Evolutionary conservation across 768 basidiomycete species (phyloP).

Genomic region (Lactarius tabidus): DNA sequence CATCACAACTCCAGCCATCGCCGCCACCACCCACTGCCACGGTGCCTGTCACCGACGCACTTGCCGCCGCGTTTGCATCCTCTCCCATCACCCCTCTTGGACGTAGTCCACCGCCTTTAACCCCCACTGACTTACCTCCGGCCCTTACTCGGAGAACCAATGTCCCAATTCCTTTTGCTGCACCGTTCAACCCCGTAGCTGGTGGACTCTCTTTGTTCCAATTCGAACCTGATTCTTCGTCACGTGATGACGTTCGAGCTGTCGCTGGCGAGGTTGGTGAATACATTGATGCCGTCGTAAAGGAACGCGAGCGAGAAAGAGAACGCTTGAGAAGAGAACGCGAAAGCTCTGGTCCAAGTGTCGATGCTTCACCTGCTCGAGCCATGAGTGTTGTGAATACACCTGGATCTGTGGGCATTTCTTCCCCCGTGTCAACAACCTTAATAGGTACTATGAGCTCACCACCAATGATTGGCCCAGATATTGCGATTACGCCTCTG

Average conservation of each 20-base stretch:
- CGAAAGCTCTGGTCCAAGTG: conserved; percentile 38
- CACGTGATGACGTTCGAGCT: conserved; percentile 39
- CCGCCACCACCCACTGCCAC: conserved; percentile 38
- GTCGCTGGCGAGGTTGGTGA: conserved; percentile 59
- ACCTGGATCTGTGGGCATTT: conserved; percentile 17
- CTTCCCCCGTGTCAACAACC: conserved; percentile 13
- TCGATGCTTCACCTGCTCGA: conserved; percentile 17
- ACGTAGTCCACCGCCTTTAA: conserved; percentile 9
- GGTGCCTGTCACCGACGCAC: conserved; percentile 22
- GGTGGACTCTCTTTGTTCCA: conserved; percentile 50
- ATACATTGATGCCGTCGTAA: conserved; percentile 72
- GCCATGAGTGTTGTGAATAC: conserved; percentile 18
- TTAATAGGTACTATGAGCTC: conserved; percentile 19
- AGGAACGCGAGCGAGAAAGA: conserved; percentile 73
- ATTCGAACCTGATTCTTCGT: conserved; percentile 33
- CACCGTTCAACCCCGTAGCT: conserved; percentile 23
- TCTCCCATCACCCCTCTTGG: conserved; percentile 17
- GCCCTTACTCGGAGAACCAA: conserved; percentile 17
- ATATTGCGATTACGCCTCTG: conserved; percentile 11
- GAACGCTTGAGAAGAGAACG: conserved; percentile 67
- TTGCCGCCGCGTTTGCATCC: conserved; percentile 4
- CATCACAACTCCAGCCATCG: conserved; percentile 56
- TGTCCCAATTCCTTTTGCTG: background rate
- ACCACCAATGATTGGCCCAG: conserved; percentile 9
- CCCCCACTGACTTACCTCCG: conserved; percentile 18